Conservation (phyloP, 495 filamentous ascomycete species). For the Venustampulla echinocandica region DNA sequence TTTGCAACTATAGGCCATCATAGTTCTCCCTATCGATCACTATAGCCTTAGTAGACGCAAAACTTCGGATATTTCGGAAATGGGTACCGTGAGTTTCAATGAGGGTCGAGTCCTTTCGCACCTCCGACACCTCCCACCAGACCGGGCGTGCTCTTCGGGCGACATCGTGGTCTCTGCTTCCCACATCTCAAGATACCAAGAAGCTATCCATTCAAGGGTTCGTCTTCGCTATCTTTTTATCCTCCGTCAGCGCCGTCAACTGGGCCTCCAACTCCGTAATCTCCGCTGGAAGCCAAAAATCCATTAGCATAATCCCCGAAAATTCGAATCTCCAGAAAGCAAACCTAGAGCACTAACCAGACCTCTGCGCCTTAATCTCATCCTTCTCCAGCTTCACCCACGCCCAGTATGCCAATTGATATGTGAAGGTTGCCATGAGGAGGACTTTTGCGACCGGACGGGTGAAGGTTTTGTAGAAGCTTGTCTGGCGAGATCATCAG, state of each 20-base stretch:
- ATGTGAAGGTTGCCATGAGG: constrained; percentile 77
- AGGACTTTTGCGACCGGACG: constrained; percentile 79
- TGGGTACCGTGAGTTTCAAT: too few species aligned
- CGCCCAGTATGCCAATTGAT: constrained; percentile 74
- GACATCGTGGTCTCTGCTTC: background rate
- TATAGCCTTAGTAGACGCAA: too few species aligned
- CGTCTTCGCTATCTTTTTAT: background rate
- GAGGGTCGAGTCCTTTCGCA: background rate
- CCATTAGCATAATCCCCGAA: background rate
- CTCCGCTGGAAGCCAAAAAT: background rate
- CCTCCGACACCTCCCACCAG: background rate
- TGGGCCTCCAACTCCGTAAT: background rate
- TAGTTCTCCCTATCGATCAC: too few species aligned
- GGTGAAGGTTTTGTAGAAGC: constrained; percentile 71
- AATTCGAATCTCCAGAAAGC: too few species aligned
- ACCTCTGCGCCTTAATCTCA: constrained; percentile 38
- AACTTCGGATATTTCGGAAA: too few species aligned
- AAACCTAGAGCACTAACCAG: too few species aligned
- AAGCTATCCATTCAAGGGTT: background rate
- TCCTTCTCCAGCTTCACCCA: constrained; percentile 85
- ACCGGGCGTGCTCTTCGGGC: background rate
- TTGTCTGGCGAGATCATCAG: constrained; percentile 36
- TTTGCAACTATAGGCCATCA: too few species aligned
- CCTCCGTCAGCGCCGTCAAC: background rate
- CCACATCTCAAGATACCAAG: too few species aligned